Evolutionary conservation across 2,329 filamentous ascomycete genomes (phyloP).

Genomic region (Stylonectria norvegica): DNA sequence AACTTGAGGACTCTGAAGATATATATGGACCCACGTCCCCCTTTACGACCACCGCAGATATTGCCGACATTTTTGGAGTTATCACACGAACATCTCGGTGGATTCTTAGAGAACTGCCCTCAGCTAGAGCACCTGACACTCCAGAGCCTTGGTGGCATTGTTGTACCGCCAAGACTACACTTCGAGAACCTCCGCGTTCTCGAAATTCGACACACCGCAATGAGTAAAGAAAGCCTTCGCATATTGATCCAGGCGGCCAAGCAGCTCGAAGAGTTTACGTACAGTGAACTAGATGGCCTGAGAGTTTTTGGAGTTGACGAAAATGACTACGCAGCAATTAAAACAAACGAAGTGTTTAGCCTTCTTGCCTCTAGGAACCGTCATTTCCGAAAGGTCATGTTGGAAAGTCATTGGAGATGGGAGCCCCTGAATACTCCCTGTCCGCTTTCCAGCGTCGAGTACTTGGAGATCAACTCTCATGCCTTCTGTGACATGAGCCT

Average conservation of each 20-base stretch:
- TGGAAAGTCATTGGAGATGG: background rate
- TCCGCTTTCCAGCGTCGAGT: background rate
- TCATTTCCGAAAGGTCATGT: background rate
- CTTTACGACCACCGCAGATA: no score
- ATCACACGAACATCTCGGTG: no score
- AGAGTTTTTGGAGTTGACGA: no score
- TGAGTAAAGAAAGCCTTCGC: background rate
- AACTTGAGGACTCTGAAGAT: no score
- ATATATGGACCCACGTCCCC: no score
- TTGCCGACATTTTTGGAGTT: no score
- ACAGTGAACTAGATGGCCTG: no score
- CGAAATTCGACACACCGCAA: accelerated
- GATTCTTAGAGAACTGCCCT: no score
- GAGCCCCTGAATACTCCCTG: background rate
- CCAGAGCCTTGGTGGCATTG: no score
- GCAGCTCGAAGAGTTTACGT: background rate
- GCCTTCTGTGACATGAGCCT: background rate
- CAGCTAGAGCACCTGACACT: no score
- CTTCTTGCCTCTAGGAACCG: background rate
- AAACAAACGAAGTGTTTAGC: background rate
- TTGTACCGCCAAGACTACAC: no score
- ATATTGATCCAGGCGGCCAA: background rate
- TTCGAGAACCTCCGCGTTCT: background rate
- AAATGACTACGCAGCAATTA: background rate
- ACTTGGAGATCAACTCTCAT: background rate